Evolutionary conservation across 768 basidiomycete genomes (phyloP).

Genomic region (Phanerochaete sordida): DNA sequence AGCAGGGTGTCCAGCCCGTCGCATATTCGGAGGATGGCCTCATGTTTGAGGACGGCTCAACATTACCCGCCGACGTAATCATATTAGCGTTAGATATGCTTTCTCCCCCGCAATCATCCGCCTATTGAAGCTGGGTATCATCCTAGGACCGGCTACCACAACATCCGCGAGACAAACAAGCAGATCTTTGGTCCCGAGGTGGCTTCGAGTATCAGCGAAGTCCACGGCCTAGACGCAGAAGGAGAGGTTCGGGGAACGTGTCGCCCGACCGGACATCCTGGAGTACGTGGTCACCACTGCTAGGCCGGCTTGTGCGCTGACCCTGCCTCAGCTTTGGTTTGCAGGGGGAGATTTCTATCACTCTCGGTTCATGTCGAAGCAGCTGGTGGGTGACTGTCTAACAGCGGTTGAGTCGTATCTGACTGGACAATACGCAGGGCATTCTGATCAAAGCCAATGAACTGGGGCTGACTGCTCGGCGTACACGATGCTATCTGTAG

Average conservation of each 20-base stretch:
- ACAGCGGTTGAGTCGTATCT: not conserved
- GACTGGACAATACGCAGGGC: not conserved
- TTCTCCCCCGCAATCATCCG: no score
- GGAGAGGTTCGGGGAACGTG: constrained; percentile 35
- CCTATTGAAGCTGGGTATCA: not conserved
- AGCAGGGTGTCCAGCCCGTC: constrained; percentile 14
- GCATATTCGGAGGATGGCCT: constrained; percentile 17
- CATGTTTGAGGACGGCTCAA: constrained; percentile 23
- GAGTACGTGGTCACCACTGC: constrained; percentile 22
- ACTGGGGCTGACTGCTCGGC: constrained; percentile 4
- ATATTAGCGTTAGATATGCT: constrained; percentile 26
- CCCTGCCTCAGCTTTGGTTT: constrained; percentile 33
- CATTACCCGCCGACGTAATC: constrained; percentile 26
- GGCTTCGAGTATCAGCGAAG: constrained; percentile 26
- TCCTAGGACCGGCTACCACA: constrained; percentile 30
- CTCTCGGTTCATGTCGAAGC: constrained; percentile 34
- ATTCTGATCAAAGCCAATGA: constrained; percentile 11
- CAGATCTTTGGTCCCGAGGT: constrained; percentile 33
- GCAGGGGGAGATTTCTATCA: constrained; percentile 32
- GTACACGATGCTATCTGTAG: not conserved
- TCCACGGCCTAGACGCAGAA: constrained; percentile 40
- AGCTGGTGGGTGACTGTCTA: constrained; percentile 25
- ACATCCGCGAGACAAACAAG: constrained; percentile 28
- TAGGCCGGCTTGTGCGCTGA: not conserved
- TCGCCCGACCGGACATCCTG: constrained; percentile 39